phyloP scores from a whole-genome alignment of 352 stramenopile genomes.

The Pythium phragmitis region DNA sequence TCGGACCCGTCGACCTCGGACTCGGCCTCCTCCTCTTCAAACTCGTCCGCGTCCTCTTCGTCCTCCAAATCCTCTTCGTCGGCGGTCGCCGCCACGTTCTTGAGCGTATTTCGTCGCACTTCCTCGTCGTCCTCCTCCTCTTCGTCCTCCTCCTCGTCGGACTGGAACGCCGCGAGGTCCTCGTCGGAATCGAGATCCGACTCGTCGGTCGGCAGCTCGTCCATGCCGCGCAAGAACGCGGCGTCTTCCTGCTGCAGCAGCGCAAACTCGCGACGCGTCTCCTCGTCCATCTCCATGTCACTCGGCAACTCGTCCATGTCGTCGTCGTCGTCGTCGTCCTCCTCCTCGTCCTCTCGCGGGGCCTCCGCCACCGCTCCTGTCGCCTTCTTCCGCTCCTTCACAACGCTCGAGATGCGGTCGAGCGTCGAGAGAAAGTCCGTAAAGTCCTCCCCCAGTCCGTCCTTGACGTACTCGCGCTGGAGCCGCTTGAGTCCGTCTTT shows the following conservation, averaged over 20 bases:
- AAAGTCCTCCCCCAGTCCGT: constrained; percentile 82
- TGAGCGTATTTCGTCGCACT: constrained; percentile 50
- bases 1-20: constrained; percentile 7
- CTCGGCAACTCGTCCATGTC: constrained; percentile 30
- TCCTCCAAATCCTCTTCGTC: constrained; percentile 14
- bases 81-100: constrained; percentile 43
- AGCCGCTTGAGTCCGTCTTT: constrained; percentile 57
- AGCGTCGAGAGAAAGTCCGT: constrained; percentile 70
- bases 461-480: constrained; percentile 75
- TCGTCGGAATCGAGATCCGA: constrained; percentile 69
- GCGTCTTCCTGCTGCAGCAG: constrained; percentile 78
- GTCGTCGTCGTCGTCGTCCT: constrained; percentile 19
- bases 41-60: constrained; percentile 12
- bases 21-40: constrained; percentile 24
- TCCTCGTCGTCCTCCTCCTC: constrained; percentile 35
- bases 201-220: constrained; percentile 83
- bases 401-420: constrained; percentile 76
- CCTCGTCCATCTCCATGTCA: constrained; percentile 79
- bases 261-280: constrained; percentile 71
- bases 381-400: constrained; percentile 50
- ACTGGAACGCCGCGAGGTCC: constrained; percentile 66
- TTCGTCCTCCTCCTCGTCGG: constrained; percentile 51
- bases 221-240: constrained; percentile 81
- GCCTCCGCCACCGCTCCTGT: constrained; percentile 1
- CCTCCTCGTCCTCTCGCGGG: constrained; percentile 24